Conservation (phyloP, 306 rosid genomes). For the Quercus glauca region DNA sequence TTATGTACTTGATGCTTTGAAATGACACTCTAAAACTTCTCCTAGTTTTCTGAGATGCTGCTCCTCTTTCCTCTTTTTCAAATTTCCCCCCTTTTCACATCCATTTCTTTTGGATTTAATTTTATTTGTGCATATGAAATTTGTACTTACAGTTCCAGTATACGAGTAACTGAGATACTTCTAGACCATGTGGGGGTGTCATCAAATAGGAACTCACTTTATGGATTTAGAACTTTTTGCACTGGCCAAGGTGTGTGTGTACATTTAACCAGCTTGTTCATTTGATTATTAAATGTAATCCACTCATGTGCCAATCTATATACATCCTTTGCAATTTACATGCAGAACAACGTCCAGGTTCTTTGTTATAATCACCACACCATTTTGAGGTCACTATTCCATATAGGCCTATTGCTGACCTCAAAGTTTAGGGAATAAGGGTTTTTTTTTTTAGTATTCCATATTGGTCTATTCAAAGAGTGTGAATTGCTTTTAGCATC, state of each 20-base stretch:
- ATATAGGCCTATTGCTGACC: background rate
- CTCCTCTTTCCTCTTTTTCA: background rate
- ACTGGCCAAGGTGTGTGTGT: conserved; percentile 56
- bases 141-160: conserved; percentile 39
- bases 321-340: background rate
- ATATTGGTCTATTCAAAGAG: background rate
- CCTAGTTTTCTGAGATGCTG: background rate
- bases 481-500: background rate
- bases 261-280: conserved; percentile 4
- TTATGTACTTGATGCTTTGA: background rate
- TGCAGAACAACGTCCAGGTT: background rate
- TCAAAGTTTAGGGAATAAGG: too few relatives aligned
- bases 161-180: conserved; percentile 40
- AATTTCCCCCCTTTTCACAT: background rate
- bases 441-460: background rate
- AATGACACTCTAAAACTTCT: background rate
- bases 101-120: background rate
- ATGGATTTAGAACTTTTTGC: conserved; percentile 56
- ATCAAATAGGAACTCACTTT: conserved; percentile 44
- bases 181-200: conserved; percentile 39
- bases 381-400: background rate
- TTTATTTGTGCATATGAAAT: conserved; percentile 15
- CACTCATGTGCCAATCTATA: background rate
- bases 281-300: background rate
- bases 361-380: background rate